Percentiles rank a stretch among this genome's conserved stretches.
Conservation (phyloP, 108 stramenopile genomes). For the Nitzschia sp. region DNA sequence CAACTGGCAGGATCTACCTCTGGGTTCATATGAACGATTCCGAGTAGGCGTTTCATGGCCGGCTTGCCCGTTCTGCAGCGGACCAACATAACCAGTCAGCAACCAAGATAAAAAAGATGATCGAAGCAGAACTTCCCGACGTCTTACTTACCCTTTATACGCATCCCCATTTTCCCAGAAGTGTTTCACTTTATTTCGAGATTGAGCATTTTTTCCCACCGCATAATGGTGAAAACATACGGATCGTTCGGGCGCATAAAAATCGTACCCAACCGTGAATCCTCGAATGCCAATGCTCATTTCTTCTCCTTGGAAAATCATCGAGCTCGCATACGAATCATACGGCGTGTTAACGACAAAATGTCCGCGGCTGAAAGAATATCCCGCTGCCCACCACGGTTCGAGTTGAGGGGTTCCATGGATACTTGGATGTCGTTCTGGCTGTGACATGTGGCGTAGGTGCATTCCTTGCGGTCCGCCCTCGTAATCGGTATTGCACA, state of each 20-base stretch:
- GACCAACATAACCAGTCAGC: not conserved
- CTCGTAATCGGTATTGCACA: conserved; percentile 91
- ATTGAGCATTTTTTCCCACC: conserved; percentile 57
- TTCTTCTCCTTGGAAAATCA: conserved; percentile 79
- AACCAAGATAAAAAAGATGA: too few relatives aligned
- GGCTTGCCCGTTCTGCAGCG: conserved; percentile 46
- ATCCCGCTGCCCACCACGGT: conserved; percentile 93
- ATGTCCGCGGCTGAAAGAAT: conserved; percentile 85
- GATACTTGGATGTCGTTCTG: conserved; percentile 72
- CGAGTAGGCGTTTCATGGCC: conserved; percentile 78
- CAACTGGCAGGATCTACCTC: conserved; percentile 50
- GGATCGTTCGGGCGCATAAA: conserved; percentile 81
- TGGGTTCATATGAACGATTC: conserved; percentile 92
- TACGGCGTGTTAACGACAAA: conserved; percentile 87
- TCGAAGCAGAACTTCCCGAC: too few relatives aligned
- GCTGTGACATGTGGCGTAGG: conserved; percentile 85
- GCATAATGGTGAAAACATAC: conserved; percentile 93
- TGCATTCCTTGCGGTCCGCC: conserved; percentile 76
- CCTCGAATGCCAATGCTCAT: conserved; percentile 87
- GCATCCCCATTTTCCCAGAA: conserved; percentile 73
- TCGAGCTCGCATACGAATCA: conserved; percentile 58
- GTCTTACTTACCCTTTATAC: conserved; percentile 45
- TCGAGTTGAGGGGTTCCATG: conserved; percentile 73
- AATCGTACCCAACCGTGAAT: conserved; percentile 89
- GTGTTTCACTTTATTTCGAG: conserved; percentile 71